Conservation (phyloP, 352 stramenopile species). For the Pythium dissotocum region DNA sequence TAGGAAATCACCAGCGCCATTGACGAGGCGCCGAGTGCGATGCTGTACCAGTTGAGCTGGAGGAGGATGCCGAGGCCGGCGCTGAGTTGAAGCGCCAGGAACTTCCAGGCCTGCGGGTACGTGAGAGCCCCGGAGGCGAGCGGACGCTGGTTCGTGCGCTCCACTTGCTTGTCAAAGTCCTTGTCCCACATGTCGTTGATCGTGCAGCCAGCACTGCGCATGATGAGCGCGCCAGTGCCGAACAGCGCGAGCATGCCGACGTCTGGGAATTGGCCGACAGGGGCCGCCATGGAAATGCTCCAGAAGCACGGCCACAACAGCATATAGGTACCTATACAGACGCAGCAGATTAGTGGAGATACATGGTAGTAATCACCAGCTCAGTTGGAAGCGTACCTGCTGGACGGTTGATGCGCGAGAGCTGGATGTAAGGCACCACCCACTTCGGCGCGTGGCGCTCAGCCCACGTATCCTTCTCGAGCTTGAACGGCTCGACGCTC, state of each 20-base stretch:
- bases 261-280: slow-evolving; percentile 77
- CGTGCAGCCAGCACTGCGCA: slow-evolving; percentile 97
- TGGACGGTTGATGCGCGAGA: slow-evolving; percentile 83
- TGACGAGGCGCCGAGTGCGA: slow-evolving; percentile 91
- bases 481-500: slow-evolving; percentile 44
- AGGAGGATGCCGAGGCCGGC: slow-evolving; percentile 93
- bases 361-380: neutral
- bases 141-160: slow-evolving; percentile 93
- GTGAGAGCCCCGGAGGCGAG: slow-evolving; percentile 92
- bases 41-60: slow-evolving; percentile 94
- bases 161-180: slow-evolving; percentile 96
- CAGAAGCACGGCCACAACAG: slow-evolving; percentile 97
- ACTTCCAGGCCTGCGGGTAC: slow-evolving; percentile 89
- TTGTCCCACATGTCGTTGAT: slow-evolving; percentile 99
- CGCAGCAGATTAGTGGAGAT: neutral
- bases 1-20: slow-evolving; percentile 95
- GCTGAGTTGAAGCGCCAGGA: slow-evolving; percentile 93
- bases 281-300: slow-evolving; percentile 94
- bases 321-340: slow-evolving; percentile 89
- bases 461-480: slow-evolving; percentile 88
- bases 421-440: slow-evolving; percentile 87
- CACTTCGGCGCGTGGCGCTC: slow-evolving; percentile 70
- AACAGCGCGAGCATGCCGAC: slow-evolving; percentile 80
- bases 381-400: slow-evolving; percentile 35
- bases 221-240: slow-evolving; percentile 93